phyloP scores from a whole-genome alignment of 352 stramenopile genomes.

The Globisporangium viniferum region DNA sequence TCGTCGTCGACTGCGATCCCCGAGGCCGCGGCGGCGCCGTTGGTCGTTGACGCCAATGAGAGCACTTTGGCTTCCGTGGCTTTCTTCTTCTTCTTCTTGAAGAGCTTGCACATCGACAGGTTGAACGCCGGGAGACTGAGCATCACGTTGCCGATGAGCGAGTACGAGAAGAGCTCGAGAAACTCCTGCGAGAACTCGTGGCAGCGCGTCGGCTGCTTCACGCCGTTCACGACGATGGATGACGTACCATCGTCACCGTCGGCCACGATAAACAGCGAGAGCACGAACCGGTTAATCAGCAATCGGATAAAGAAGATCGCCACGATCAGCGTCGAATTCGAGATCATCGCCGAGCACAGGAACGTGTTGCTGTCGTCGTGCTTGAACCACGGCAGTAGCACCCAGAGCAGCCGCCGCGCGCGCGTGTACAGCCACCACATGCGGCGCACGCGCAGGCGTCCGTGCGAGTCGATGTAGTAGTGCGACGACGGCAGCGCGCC shows the following conservation, averaged over 20 bases:
- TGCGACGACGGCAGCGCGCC: constrained; percentile 38
- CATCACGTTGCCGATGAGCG: constrained; percentile 54
- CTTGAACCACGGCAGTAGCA: constrained; percentile 58
- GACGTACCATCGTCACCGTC: constrained; percentile 4
- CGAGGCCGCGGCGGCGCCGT: constrained; percentile 26
- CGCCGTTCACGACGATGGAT: neutral
- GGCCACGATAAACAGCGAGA: constrained; percentile 36
- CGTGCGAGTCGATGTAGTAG: constrained; percentile 59
- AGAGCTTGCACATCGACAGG: constrained; percentile 50
- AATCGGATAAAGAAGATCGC: constrained; percentile 45
- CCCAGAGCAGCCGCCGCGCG: constrained; percentile 37
- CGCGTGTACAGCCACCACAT: constrained; percentile 61
- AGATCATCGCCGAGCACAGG: constrained; percentile 65
- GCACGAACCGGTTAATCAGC: constrained; percentile 43
- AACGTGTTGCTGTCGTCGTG: constrained; percentile 82
- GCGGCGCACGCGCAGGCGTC: constrained; percentile 43
- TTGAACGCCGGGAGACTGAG: constrained; percentile 71
- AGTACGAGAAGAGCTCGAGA: constrained; percentile 66
- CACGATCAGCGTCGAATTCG: constrained; percentile 71
- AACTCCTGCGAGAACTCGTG: constrained; percentile 57
- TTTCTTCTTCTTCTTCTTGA: constrained; percentile 27
- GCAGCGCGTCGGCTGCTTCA: constrained; percentile 19
- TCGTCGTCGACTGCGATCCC: constrained; percentile 40
- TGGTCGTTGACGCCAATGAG: constrained; percentile 28
- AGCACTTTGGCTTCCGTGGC: constrained; percentile 6